phyloP scores from a whole-genome alignment of 306 rosid species.

The Vicia villosa region DNA sequence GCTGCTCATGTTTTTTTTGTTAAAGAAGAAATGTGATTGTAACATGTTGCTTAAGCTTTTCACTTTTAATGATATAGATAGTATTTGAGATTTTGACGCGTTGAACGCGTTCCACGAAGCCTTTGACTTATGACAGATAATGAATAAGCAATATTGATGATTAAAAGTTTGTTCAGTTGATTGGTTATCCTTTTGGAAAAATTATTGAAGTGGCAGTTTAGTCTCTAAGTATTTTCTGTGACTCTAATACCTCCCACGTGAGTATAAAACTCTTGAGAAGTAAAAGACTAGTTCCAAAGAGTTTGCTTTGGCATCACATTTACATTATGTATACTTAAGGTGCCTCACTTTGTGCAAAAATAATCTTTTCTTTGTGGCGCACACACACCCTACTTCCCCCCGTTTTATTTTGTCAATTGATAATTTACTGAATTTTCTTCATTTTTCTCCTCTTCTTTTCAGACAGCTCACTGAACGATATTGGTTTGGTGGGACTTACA shows the following conservation, averaged over 20 bases:
- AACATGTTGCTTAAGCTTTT: constrained; percentile 12
- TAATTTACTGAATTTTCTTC: constrained; percentile 12
- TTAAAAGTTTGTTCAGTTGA: constrained; percentile 22
- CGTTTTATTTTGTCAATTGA: constrained; percentile 21
- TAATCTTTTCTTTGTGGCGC: constrained; percentile 7
- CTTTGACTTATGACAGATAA: constrained; percentile 18
- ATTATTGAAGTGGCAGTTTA: constrained; percentile 7
- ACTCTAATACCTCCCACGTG: not conserved
- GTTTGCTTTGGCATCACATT: constrained; percentile 11
- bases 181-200: constrained; percentile 28
- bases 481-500: constrained; percentile 51
- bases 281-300: constrained; percentile 25
- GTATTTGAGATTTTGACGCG: constrained; percentile 1
- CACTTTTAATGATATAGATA: constrained; percentile 8
- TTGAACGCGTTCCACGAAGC: constrained; percentile 10
- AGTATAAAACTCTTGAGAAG: constrained; percentile 6
- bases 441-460: constrained; percentile 38
- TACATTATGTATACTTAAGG: constrained; percentile 19
- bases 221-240: constrained; percentile 13
- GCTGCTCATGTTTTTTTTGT: constrained; percentile 2
- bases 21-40: constrained; percentile 15
- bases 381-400: constrained; percentile 21
- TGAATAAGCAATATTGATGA: constrained; percentile 17
- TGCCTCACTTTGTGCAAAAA: not conserved
- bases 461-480: constrained; percentile 51